Base-by-base conservation (phyloP, 768 basidiomycete species). In the Punctularia strigosozonata region DNA sequence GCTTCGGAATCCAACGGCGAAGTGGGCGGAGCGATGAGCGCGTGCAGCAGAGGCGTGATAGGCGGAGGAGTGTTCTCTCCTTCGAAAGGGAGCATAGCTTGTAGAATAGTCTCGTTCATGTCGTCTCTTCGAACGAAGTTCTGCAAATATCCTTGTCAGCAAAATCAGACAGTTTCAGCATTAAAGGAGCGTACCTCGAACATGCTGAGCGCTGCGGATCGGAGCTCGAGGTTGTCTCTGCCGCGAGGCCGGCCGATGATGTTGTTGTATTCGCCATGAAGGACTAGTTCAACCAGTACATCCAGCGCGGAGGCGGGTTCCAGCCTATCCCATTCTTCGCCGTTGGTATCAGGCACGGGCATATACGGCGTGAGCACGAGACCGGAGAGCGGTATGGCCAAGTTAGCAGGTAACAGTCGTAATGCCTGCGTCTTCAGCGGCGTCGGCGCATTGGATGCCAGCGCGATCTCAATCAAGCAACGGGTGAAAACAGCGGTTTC, bases 371-470 rank as follows among this genome's bases (percentile, higher is more conserved):
- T 78, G 43, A 84, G 54, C 46, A 75, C 64, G 51, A 92, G 57
- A 46, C 77, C 62, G 36, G 77, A 65, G 48, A 97, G 59, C 35
- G 74, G 80, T 50, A 71, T 81, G 49, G 63, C 75, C 50, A 57
- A 67, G 50, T 47, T 64, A 18, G 47, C 52, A 12, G 79, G 73
- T n/a, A 85, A 65, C 13, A 77, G 63, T 39, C 68, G 69, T 20
- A 84, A 59, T 7, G 75, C 87, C 69, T 90, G 87, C 4, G 82
- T 80, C 63, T 99, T 98, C 34, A 98, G 61, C 5, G 68, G 47
- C 3, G 86, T 80, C 0, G 95, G 94, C 3, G 87, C 84, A 57
- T 98, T 98, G n/a, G 89, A 92, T 6, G 92, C 81, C 22, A 98
- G 68, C 1, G 83, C 85, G 4, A 92, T 64, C 56, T 99, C 94